Base-by-base conservation (phyloP, 139 green algal genomes). In the Medakamo hakoo region DNA sequence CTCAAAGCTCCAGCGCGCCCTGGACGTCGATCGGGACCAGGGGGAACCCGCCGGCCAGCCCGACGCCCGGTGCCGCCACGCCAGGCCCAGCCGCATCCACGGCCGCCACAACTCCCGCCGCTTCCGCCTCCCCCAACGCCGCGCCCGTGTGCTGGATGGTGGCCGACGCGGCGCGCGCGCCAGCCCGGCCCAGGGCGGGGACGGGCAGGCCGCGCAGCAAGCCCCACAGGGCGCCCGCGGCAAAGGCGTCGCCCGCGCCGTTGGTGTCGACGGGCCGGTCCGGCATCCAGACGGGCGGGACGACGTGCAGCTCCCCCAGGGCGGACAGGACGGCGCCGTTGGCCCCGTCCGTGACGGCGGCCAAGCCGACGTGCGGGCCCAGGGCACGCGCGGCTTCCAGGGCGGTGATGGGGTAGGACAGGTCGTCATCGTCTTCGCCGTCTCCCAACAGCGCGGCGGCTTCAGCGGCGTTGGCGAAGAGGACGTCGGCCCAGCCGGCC, bases 261-360 rank as follows among this genome's bases (percentile, higher is more conserved):
- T 81, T 88, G 14, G 74, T 76, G 62, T 89, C 82, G 21, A 78
- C 64, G 18, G 40, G 40, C 9, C 9, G 40, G 9, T 52, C 40
- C 40, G 9, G 9, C 9, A 9, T 16, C 40, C 40, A 52, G 9
- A 52, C 40, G 40, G 40, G 40, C 9, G 40, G 40, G 9, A 52
- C 40, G 40, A 52, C 40, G 40, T 79, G 60, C 30, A 83, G 49
- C 60, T 66, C 30, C 2, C 76, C 79, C 67, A 81, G 49, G 1
- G 70, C 71, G 16, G 58, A 67, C 4, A 86, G 71, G 63, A 56
- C 78, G 27, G 68, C 74, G 26, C 82, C 80, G 27, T 72, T 67
- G 48, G 59, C 68, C 24, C 87, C 87, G 61, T 91, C 83, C 9
- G 87, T 95, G 52, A 93, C 83, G 2, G 80, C 80, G 9, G 76